These are phyloP conservation scores for Torulaspora gathmanii DNA, from an alignment of 805 yeast genomes.

Conservation along the genomic window DNA sequence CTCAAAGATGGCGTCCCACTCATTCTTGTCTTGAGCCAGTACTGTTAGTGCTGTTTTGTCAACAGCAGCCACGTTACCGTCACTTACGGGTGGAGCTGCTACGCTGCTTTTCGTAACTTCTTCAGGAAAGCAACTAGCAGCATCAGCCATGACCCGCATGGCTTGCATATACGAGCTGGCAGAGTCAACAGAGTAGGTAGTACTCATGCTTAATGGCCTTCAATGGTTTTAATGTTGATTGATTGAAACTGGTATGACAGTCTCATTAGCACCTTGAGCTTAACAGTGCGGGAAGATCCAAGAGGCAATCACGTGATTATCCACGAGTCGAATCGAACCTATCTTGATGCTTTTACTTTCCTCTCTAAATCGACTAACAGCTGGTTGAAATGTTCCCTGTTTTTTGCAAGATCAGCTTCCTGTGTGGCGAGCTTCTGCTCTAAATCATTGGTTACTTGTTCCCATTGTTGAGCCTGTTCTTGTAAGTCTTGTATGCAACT, in stretches of 20 bases:
- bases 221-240: not conserved
- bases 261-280: not conserved
- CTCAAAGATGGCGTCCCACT: conserved; percentile 38
- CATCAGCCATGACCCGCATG: conserved; percentile 63
- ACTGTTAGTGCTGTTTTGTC: conserved; percentile 29
- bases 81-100: conserved; percentile 21
- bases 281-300: not conserved
- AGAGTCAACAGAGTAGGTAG: conserved; percentile 52
- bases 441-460: conserved; percentile 18
- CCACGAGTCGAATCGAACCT: not conserved
- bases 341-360: not conserved
- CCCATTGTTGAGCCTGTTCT: conserved; percentile 30
- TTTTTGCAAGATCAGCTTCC: conserved; percentile 7
- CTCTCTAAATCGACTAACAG: conserved; percentile 2
- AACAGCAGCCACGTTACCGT: conserved; percentile 33
- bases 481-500: conserved; percentile 18
- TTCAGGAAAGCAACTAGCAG: conserved; percentile 36
- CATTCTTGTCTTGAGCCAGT: conserved; percentile 39
- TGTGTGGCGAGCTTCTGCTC: conserved; percentile 17
- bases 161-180: conserved; percentile 76
- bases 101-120: conserved; percentile 10
- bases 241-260: not conserved
- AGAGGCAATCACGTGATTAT: conserved; percentile 2
- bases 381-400: conserved; percentile 1
- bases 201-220: conserved; percentile 38